These are phyloP conservation scores for Filobasidium uniguttulatum DNA, from an alignment of 1,284 basidiomycete species.

Conservation along the genomic window DNA sequence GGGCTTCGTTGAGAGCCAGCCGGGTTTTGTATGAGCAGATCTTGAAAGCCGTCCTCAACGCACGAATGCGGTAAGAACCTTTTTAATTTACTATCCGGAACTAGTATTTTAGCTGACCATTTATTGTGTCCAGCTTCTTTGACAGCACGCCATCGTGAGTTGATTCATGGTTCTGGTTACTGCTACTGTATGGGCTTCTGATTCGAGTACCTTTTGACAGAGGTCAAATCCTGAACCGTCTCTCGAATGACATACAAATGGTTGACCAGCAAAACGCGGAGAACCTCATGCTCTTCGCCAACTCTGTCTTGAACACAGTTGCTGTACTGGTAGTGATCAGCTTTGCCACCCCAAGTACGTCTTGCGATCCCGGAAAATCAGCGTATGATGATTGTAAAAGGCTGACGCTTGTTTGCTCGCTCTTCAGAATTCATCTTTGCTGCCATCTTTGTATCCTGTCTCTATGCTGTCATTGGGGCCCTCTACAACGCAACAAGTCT, in stretches of 20 bases:
- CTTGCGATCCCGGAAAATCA: no score
- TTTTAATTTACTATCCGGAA: neutral
- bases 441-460: constrained; percentile 33
- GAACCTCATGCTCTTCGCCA: constrained; percentile 33
- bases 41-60: constrained; percentile 30
- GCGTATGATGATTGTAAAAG: neutral
- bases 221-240: constrained; percentile 42
- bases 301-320: constrained; percentile 24
- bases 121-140: constrained; percentile 26
- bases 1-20: constrained; percentile 29
- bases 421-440: constrained; percentile 34
- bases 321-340: constrained; percentile 33
- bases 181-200: no score
- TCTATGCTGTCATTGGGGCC: constrained; percentile 37
- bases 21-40: constrained; percentile 26
- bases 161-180: no score
- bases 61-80: constrained; percentile 26
- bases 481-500: constrained; percentile 40
- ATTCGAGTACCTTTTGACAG: constrained; percentile 19
- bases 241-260: constrained; percentile 40
- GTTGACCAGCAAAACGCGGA: constrained; percentile 36
- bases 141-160: constrained; percentile 32
- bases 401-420: neutral
- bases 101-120: neutral
- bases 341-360: constrained; percentile 27